Conservation (phyloP, 257 asterid species). For the Capsicum chinense region DNA sequence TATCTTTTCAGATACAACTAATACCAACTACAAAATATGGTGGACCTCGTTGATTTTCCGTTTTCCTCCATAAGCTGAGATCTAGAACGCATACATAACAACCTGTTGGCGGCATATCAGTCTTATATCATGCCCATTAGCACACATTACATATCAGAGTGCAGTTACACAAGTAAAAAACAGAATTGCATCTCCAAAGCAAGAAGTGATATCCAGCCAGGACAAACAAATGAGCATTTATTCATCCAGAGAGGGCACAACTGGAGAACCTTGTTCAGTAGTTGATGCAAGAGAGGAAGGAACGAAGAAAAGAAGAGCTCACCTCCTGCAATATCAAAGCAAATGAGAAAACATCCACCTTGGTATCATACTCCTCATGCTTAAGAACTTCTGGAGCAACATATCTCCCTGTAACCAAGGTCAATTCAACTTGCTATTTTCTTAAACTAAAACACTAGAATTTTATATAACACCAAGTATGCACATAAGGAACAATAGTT, state of each 20-base stretch:
- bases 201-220: background rate
- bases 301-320: conserved; percentile 36
- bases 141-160: background rate
- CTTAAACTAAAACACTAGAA: conserved; percentile 26
- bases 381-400: conserved; percentile 88
- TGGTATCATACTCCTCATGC: conserved; percentile 80
- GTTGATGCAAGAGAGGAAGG: background rate
- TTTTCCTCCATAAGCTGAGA: background rate
- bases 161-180: background rate
- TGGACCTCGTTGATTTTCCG: background rate
- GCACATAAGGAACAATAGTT: background rate
- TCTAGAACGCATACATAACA: background rate
- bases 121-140: background rate
- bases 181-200: background rate
- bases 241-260: background rate
- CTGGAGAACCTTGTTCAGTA: background rate
- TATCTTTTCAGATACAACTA: background rate
- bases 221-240: background rate
- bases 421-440: conserved; percentile 26
- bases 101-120: background rate
- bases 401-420: conserved; percentile 63
- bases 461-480: background rate
- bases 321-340: conserved; percentile 89
- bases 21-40: background rate
- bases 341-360: conserved; percentile 90